A percentile compares a stretch with the other conserved stretches of the same genome.
phyloP scores from a whole-genome alignment of 1,139 yeast genomes.

The Taphrina wiesneri region DNA sequence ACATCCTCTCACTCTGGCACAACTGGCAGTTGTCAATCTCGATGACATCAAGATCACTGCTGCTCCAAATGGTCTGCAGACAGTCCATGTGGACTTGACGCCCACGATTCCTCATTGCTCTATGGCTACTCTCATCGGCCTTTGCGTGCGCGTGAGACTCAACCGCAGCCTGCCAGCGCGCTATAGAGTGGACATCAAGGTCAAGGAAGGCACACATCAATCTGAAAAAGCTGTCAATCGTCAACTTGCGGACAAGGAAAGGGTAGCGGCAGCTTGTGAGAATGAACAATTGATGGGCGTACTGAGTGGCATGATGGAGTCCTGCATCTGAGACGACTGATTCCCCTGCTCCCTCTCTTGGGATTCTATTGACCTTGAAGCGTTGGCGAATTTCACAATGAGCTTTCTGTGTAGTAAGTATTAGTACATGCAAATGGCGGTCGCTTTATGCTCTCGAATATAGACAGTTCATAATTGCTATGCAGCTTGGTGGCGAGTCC shows the following conservation, averaged over 20 bases:
- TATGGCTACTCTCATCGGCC: constrained; percentile 89
- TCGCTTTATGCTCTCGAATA: no score
- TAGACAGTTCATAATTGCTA: no score
- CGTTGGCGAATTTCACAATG: not conserved
- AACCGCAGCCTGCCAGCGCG: constrained; percentile 87
- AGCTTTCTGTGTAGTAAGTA: not conserved
- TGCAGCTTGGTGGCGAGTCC: not conserved
- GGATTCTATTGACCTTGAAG: not conserved
- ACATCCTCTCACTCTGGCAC: constrained; percentile 93
- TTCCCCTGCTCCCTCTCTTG: not conserved
- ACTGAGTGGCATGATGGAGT: constrained; percentile 84
- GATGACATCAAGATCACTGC: constrained; percentile 72
- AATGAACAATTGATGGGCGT: constrained; percentile 87
- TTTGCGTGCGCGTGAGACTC: constrained; percentile 87
- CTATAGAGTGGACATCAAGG: constrained; percentile 72
- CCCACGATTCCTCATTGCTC: constrained; percentile 99
- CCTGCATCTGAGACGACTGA: constrained; percentile 51
- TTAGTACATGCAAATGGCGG: not conserved
- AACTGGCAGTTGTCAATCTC: constrained; percentile 87
- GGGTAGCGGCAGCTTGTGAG: constrained; percentile 98
- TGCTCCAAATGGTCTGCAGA: constrained; percentile 46
- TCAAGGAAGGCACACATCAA: constrained; percentile 92
- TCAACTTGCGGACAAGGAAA: constrained; percentile 93
- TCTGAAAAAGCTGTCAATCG: constrained; percentile 94
- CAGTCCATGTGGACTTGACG: constrained; percentile 78